Base-by-base conservation (phyloP, 495 filamentous ascomycete genomes). In the Tuber aestivum region DNA sequence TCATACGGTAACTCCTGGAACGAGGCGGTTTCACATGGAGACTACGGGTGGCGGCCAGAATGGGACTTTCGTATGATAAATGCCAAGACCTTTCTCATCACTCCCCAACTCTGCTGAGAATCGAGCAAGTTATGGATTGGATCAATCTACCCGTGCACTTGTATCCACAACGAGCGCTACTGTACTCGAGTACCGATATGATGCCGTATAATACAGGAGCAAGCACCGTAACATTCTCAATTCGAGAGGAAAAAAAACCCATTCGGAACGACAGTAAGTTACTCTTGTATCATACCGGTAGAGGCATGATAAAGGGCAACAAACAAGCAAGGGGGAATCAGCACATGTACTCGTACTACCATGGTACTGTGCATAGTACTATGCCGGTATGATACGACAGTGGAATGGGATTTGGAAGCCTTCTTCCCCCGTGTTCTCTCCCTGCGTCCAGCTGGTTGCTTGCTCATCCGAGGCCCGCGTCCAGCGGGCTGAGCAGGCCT, bases 1-100 rank as follows among this genome's bases (percentile, higher is more conserved):
- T n/a, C n/a, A n/a, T n/a, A n/a, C n/a, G 56, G 56, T 65, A 65
- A 65, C 56, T 65, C n/a, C 27, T 65, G 12, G 56, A 65, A 65
- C 18, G 56, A 32, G 9, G 2, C 32, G 10, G 56, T 32, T 32
- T 32, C n/a, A 65, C 10, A n/a, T 56, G 23, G 8, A 9, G 23
- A 1, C 6, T 27, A 14, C 18, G 56, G 32, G 56, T 65, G 56
- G 32, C 56, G 27, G 12, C 5, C 9, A 32, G 3, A 65, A 18
- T 12, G 9, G 9, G 14, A 23, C n/a, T 3, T 27, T 56, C 4
- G 48, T n/a, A n/a, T n/a, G n/a, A n/a, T 0, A 27, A 56, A 56
- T 27, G 50, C 56, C 56, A 65, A 65, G 56, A 65, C 27, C 27
- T 32, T 32, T 16, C n/a, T 32, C 56, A 65, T 32, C n/a, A 56